phyloP scores from a whole-genome alignment of 148 eudicot species.

The Amaranthus cruentus region DNA sequence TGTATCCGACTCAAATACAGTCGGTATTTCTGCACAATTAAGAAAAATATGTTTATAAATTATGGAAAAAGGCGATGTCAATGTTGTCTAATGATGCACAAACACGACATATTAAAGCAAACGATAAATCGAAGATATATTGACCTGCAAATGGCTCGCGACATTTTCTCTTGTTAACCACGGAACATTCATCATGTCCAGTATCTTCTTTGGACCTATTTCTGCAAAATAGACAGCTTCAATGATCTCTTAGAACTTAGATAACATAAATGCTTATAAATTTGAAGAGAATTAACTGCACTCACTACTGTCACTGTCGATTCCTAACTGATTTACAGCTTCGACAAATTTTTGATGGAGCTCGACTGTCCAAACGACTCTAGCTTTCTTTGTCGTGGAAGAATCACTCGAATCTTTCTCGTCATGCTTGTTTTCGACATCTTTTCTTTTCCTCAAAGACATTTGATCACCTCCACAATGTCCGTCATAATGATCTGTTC shows the following conservation, averaged over 20 bases:
- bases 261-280: not conserved
- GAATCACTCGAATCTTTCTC: slow-evolving; percentile 54
- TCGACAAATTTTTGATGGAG: slow-evolving; percentile 93
- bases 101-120: slow-evolving; percentile 1
- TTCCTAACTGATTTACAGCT: slow-evolving; percentile 88
- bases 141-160: slow-evolving; percentile 98
- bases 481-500: slow-evolving; percentile 49
- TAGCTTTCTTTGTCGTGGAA: slow-evolving; percentile 64
- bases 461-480: slow-evolving; percentile 49
- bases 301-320: slow-evolving; percentile 97
- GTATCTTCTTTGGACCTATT: slow-evolving; percentile 93
- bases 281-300: slow-evolving; percentile 6
- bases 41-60: slow-evolving; percentile 9
- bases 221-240: slow-evolving; percentile 44
- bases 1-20: slow-evolving; percentile 74
- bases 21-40: slow-evolving; percentile 78
- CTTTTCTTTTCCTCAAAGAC: slow-evolving; percentile 62
- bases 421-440: slow-evolving; percentile 47
- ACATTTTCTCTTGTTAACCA: slow-evolving; percentile 95
- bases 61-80: not conserved
- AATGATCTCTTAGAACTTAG: not conserved
- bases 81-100: slow-evolving; percentile 1
- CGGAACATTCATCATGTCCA: slow-evolving; percentile 84
- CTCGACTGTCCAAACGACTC: slow-evolving; percentile 92
- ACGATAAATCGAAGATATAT: slow-evolving; percentile 3